These are phyloP conservation scores for Shiraia sp. DNA, from an alignment of 2,329 filamentous ascomycete species.

Conservation along the genomic window DNA sequence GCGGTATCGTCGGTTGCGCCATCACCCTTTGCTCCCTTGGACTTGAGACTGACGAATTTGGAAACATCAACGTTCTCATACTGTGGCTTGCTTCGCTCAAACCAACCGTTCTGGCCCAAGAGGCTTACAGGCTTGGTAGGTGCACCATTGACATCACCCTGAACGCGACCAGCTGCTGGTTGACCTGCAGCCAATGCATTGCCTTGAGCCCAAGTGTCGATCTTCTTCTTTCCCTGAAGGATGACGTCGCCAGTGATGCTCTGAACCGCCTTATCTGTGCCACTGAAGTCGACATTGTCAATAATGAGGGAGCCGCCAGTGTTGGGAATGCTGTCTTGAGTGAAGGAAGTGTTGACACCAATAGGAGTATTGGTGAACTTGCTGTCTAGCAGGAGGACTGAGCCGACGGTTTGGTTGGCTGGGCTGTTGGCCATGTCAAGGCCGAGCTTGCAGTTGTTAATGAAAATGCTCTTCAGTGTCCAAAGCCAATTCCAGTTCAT, in stretches of 20 bases:
- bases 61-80: constrained; percentile 71
- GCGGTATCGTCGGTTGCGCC: constrained; percentile 84
- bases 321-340: constrained; percentile 66
- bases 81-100: constrained; percentile 86
- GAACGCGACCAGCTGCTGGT: constrained; percentile 54
- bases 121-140: constrained; percentile 69
- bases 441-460: constrained; percentile 53
- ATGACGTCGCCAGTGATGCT: constrained; percentile 61
- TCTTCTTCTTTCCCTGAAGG: constrained; percentile 69
- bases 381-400: constrained; percentile 81
- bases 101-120: constrained; percentile 69
- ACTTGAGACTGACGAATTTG: constrained; percentile 82
- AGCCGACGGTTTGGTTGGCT: constrained; percentile 77
- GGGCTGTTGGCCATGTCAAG: constrained; percentile 60
- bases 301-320: constrained; percentile 83
- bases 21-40: constrained; percentile 82
- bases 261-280: constrained; percentile 69
- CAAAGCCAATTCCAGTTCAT: constrained; percentile 61
- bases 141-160: constrained; percentile 55
- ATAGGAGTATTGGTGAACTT: constrained; percentile 74
- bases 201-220: constrained; percentile 79
- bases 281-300: constrained; percentile 85
- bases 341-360: constrained; percentile 77
- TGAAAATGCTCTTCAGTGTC: constrained; percentile 51
- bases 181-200: constrained; percentile 64